Conservation (phyloP, 2,329 filamentous ascomycete species). For the Colletotrichum neosansevieriae region DNA sequence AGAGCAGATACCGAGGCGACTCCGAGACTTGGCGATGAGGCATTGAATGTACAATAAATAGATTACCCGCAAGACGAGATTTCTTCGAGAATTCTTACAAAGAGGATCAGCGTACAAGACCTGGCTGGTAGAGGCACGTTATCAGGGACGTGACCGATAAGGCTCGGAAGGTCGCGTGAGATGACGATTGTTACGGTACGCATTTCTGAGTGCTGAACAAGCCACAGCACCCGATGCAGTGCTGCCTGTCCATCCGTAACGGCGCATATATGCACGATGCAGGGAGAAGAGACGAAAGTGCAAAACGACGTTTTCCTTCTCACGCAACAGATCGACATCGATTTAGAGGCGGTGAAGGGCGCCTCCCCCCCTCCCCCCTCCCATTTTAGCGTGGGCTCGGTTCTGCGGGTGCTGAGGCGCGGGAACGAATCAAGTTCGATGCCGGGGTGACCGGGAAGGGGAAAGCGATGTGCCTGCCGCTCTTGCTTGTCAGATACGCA, state of each 20-base stretch:
- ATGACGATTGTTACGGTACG: neutral
- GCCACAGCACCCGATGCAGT: conserved; percentile 15
- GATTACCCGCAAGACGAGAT: conserved; percentile 38
- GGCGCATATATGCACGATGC: conserved; percentile 33
- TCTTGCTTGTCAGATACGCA: neutral
- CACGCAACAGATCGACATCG: neutral
- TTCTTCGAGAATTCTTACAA: neutral
- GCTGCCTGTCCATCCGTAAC: conserved; percentile 3
- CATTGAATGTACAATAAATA: conserved; percentile 41
- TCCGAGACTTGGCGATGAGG: conserved; percentile 28
- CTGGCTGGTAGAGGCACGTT: neutral
- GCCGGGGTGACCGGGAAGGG: conserved; percentile 17
- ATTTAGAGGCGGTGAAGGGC: conserved; percentile 31
- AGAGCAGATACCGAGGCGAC: conserved; percentile 27
- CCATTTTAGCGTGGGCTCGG: conserved; percentile 24
- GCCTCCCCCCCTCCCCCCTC: too few species aligned
- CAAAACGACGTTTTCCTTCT: neutral
- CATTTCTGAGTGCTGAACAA: neutral
- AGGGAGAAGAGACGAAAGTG: conserved; percentile 20
- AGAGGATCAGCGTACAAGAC: conserved; percentile 4
- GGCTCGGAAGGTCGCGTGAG: conserved; percentile 2
- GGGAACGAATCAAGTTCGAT: conserved; percentile 31
- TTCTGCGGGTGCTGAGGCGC: conserved; percentile 26
- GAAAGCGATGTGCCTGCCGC: conserved; percentile 13
- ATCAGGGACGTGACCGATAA: conserved; percentile 4